phyloP scores from a whole-genome alignment of 176 grass and related monocot species.

The Musa itinerans region DNA sequence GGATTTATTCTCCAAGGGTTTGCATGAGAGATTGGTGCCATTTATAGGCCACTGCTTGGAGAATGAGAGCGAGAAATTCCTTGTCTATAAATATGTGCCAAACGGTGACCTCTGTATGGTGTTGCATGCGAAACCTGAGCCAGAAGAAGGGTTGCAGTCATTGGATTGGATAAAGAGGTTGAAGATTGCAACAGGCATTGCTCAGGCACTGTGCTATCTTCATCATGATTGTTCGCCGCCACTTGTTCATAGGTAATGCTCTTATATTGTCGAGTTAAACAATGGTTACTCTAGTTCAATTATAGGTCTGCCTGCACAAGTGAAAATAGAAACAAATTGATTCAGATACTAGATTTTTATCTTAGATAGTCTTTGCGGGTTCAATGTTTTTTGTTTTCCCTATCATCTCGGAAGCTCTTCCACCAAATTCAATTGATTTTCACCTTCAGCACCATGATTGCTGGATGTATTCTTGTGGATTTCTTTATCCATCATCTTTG shows the following conservation, averaged over 20 bases:
- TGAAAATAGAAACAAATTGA: not conserved
- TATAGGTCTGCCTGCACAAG: not conserved
- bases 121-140: slow-evolving; percentile 43
- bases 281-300: not conserved
- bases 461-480: not conserved
- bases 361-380: too few relatives aligned
- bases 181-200: slow-evolving; percentile 76
- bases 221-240: slow-evolving; percentile 72
- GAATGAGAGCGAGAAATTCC: slow-evolving; percentile 47
- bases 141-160: slow-evolving; percentile 40
- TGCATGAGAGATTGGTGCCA: slow-evolving; percentile 55
- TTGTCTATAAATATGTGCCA: slow-evolving; percentile 65
- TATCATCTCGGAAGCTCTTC: too few relatives aligned
- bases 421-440: too few relatives aligned
- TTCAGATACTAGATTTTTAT: not conserved
- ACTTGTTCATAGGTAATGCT: slow-evolving; percentile 74
- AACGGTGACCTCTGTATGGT: slow-evolving; percentile 66
- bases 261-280: not conserved
- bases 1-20: slow-evolving; percentile 46
- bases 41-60: slow-evolving; percentile 54
- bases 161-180: slow-evolving; percentile 97
- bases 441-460: too few relatives aligned
- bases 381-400: too few relatives aligned
- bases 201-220: slow-evolving; percentile 82
- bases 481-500: not conserved